These are phyloP conservation scores for Mucor piriformis DNA, from an alignment of 371 early-diverging fungal genomes.

Conservation along the genomic window DNA sequence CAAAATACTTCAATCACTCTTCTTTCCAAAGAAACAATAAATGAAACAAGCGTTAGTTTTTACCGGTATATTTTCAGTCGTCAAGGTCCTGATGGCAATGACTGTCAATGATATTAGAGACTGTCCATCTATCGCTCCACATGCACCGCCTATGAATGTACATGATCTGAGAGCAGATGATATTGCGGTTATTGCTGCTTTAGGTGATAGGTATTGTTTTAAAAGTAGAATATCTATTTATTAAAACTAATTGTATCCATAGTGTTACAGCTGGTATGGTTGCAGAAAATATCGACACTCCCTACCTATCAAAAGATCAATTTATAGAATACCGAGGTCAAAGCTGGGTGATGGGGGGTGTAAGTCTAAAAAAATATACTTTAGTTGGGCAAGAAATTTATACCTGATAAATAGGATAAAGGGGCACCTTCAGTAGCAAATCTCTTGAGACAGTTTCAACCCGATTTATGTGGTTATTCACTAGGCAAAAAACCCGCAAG, in stretches of 20 bases:
- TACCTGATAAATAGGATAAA: slow-evolving; percentile 40
- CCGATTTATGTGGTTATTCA: slow-evolving; percentile 30
- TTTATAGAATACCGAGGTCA: slow-evolving; percentile 39
- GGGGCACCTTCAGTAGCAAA: slow-evolving; percentile 32
- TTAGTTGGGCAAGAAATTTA: too few species aligned
- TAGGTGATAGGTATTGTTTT: slow-evolving; percentile 41
- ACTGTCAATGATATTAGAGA: slow-evolving; percentile 1
- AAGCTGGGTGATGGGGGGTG: slow-evolving; percentile 38
- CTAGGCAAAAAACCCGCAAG: slow-evolving; percentile 25
- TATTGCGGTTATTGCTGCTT: slow-evolving; percentile 28
- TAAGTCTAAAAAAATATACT: slow-evolving; percentile 13
- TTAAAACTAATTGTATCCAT: neutral
- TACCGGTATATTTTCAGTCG: neutral
- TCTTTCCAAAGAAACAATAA: too few species aligned
- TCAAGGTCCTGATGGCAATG: neutral
- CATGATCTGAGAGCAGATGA: slow-evolving; percentile 25
- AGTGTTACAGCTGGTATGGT: slow-evolving; percentile 40
- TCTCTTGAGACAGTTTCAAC: slow-evolving; percentile 28
- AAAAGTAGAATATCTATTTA: neutral
- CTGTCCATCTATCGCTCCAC: slow-evolving; percentile 11
- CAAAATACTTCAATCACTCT: too few species aligned
- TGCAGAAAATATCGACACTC: slow-evolving; percentile 26
- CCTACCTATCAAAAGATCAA: slow-evolving; percentile 12
- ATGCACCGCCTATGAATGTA: slow-evolving; percentile 20
- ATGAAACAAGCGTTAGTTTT: neutral